Evolutionary conservation across 2,329 filamentous ascomycete genomes (phyloP).

Genomic region (Hypoxylon rubiginosum): DNA sequence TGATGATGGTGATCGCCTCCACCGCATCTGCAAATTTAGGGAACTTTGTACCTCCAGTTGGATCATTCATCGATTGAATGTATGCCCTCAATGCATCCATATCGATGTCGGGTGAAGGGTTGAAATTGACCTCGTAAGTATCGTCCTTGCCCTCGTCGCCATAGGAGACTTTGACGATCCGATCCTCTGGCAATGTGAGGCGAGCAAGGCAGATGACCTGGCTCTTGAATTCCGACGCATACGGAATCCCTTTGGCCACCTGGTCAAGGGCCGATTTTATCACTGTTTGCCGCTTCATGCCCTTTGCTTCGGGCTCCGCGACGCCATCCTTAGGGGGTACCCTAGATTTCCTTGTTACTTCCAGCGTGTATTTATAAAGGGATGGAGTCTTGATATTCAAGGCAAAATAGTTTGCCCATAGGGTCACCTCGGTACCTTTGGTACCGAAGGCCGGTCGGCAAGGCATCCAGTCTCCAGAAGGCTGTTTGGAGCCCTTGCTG

Average conservation of each 20-base stretch:
- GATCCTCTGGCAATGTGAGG: slow-evolving; percentile 54
- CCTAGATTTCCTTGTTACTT: slow-evolving; percentile 47
- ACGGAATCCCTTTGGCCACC: slow-evolving; percentile 51
- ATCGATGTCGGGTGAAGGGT: slow-evolving; percentile 55
- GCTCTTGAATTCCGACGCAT: slow-evolving; percentile 66
- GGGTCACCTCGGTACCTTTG: slow-evolving; percentile 56
- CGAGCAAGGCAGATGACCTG: slow-evolving; percentile 59
- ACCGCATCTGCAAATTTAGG: slow-evolving; percentile 64
- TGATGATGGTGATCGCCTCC: slow-evolving; percentile 66
- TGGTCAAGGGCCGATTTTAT: slow-evolving; percentile 56
- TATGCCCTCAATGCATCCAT: slow-evolving; percentile 61
- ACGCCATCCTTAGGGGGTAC: slow-evolving; percentile 29
- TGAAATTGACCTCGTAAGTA: slow-evolving; percentile 58
- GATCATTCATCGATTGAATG: slow-evolving; percentile 58
- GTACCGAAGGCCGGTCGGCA: slow-evolving; percentile 64
- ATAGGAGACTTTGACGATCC: slow-evolving; percentile 55
- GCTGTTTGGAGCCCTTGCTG: slow-evolving; percentile 13
- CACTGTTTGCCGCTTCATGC: slow-evolving; percentile 60
- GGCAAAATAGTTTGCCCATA: slow-evolving; percentile 70
- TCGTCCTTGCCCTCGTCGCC: slow-evolving; percentile 53
- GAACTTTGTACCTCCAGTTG: slow-evolving; percentile 55
- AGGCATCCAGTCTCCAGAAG: slow-evolving; percentile 54
- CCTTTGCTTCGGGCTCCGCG: slow-evolving; percentile 54
- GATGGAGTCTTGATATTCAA: slow-evolving; percentile 55
- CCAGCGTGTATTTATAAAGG: slow-evolving; percentile 63